Evolutionary conservation across 768 basidiomycete species (phyloP), one percentile per base, ranked within the genome.

Genomic region (Clavaria fumosa): DNA sequence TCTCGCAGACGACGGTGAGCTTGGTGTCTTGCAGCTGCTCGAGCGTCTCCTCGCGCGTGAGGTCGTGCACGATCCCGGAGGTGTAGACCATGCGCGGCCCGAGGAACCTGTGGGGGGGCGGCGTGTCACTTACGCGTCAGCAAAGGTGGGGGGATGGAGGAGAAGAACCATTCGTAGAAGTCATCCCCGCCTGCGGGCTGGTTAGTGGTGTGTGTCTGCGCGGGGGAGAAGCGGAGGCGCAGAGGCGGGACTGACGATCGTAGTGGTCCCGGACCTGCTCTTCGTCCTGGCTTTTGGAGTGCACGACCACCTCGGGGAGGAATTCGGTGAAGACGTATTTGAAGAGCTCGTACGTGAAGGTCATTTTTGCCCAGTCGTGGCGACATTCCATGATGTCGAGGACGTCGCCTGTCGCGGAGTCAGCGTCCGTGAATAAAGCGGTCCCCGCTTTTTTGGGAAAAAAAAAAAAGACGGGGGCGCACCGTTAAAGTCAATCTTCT

Each of bases 11-110:
- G 42, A 95, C 60, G 11, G 80, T 77, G 38, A 99, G 78, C 57
- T 99, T 97, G 70, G 97, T 99, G 58, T 97, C 93, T 64, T 99
- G 95, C 7, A 99, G 73, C 47, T 89, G 69, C 55, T 97, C 93
- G 33, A 99, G 70, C 9, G 86, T 76, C 56, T 96, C 81, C 44
- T 78, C 65, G 28, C 64, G 60, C 45, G 71, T 70, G 42, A 80
- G 60, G 53, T 82, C 75, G 18, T 62, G 61, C 39, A 96, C 70
- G 37, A 99, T 67, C 45, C 95, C 95, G 19, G 85, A 91, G 7
- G 95, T 99, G 58, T 97, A 99, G 53, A 99, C 75, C 93, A 95
- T 95, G 43, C 86, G 81, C 4, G 84, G 82, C 7, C 89, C 89
- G 30, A 95, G 70, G 72, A 93, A 93, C 83, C 80, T 81, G 44